Conservation (phyloP, 139 green algal genomes). For the Astrephomene gubernaculifera region DNA sequence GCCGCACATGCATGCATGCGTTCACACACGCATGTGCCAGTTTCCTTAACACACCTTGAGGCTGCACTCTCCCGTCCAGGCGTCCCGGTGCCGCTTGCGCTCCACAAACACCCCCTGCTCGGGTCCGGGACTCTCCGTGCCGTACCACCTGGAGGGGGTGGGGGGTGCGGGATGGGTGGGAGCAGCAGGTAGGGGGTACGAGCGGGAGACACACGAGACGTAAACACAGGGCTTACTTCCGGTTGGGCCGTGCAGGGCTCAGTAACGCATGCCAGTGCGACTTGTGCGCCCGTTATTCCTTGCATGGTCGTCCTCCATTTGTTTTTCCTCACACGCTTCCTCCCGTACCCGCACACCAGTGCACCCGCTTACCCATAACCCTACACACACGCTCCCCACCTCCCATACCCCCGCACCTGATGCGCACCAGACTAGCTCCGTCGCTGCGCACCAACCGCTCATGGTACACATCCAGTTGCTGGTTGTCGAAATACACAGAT, state of each 20-base stretch:
- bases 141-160: slow-evolving; percentile 40
- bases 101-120: slow-evolving; percentile 80
- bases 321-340: no score
- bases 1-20: no score
- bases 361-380: no score
- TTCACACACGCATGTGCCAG: not conserved
- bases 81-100: slow-evolving; percentile 85
- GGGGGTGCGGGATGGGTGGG: no score
- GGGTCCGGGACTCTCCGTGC: not conserved
- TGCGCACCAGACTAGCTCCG: slow-evolving; percentile 67
- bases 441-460: slow-evolving; percentile 72
- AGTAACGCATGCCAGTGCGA: no score
- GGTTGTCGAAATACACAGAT: slow-evolving; percentile 84
- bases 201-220: not conserved
- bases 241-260: no score
- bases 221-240: no score
- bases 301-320: no score
- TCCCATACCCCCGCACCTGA: no score
- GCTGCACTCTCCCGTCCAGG: slow-evolving; percentile 76
- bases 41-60: slow-evolving; percentile 69
- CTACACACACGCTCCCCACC: no score
- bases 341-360: no score
- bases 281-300: no score
- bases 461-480: slow-evolving; percentile 74
- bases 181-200: not conserved